phyloP scores from a whole-genome alignment of 768 basidiomycete species.

The Lactarius pseudohatsudake region DNA sequence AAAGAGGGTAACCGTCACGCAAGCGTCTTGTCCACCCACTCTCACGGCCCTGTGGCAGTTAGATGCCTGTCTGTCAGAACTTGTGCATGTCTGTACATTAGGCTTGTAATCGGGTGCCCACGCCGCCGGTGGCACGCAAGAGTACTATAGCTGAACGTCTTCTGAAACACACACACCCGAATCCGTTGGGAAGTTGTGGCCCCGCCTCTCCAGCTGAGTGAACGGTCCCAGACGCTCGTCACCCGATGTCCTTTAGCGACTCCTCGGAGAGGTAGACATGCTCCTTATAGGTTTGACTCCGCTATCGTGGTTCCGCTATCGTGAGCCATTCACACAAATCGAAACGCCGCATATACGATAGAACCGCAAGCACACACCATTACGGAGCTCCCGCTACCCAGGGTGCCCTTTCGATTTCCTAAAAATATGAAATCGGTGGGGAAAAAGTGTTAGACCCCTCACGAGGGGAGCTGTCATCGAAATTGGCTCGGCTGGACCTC shows the following conservation, averaged over 20 bases:
- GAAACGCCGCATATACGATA: conserved; percentile 9
- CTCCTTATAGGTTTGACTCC: not conserved
- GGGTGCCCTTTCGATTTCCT: conserved; percentile 4
- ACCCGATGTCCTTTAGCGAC: not conserved
- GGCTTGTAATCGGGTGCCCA: not conserved
- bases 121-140: not conserved
- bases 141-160: not conserved
- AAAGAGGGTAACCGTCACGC: conserved; percentile 20
- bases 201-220: not conserved
- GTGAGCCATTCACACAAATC: not conserved
- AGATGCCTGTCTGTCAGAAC: not conserved
- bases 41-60: conserved; percentile 7
- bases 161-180: not conserved
- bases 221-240: not conserved
- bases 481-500: not conserved
- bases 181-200: conserved; percentile 1
- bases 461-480: not conserved
- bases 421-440: conserved; percentile 15
- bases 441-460: conserved; percentile 3
- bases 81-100: not conserved
- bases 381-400: not conserved
- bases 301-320: not conserved
- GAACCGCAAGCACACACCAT: conserved; percentile 6
- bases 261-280: not conserved
- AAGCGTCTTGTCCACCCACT: not conserved